Evolutionary conservation across 2,329 filamentous ascomycete species (phyloP), one percentile per base, ranked within the genome.

Genomic region (Aureobasidium sp.): DNA sequence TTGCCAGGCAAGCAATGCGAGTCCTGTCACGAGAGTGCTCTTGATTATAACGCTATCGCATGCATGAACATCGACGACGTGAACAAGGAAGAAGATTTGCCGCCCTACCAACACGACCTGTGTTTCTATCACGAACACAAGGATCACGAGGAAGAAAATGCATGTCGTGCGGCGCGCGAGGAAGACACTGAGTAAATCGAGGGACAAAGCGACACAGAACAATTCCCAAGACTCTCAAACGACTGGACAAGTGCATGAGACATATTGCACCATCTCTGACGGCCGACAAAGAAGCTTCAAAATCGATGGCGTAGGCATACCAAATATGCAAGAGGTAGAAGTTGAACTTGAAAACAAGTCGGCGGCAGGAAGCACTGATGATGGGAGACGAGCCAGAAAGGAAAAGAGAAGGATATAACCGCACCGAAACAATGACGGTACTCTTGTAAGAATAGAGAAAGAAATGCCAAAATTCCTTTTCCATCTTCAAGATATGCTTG

Each of bases 41-140:
- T 22, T 8, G 0, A n/a, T 1, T 12, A 5, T 2, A 59, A 47
- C 20, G 17, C 3, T 0, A n/a, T 25, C 6, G 5, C 5, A 11
- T 5, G n/a, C 9, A 5, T 7, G 39, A 11, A 17, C 11, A 44
- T 57, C 6, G 25, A 42, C 25, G 37, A 44, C 14, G 9, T 45
- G 15, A 1, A 17, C n/a, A 12, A 36, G 3, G 17, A 44, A 0
- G 25, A 25, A 34, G 53, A 57, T 17, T 1, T 11, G 2, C 7
- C 53, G 14, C 29, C 55, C 5, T 58, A 12, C 22, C 5, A 27
- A 0, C 14, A 5, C 11, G 31, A 58, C 27, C 4, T 36, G 1
- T 58, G 55, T 8, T 29, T 59, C 42, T 59, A 47, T 15, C 56
- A 59, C 34, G 42, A 48, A 17, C 42, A 59, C 6, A 48, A 37